Evolutionary conservation across 768 basidiomycete species (phyloP).

Genomic region (Paxillus ammoniavirescens): DNA sequence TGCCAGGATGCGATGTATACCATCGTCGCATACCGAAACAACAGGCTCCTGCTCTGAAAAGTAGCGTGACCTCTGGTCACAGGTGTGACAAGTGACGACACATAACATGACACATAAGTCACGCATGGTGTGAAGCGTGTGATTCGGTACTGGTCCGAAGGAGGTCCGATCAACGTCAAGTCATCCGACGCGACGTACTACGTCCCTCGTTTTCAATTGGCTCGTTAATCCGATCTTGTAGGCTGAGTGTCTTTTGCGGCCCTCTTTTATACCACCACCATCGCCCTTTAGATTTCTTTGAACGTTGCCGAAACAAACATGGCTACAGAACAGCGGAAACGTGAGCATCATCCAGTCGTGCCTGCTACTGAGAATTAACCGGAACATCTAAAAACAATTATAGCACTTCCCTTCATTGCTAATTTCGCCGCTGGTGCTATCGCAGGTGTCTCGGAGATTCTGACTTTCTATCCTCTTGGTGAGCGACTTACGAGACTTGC

Average conservation of each 20-base stretch:
- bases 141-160: background rate
- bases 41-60: background rate
- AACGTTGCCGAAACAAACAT: constrained; percentile 6
- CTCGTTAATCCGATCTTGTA: background rate
- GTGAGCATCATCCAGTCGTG: constrained; percentile 14
- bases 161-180: background rate
- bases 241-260: background rate
- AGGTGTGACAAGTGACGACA: constrained; percentile 7
- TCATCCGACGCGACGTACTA: background rate
- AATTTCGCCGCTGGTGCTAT: constrained; percentile 96
- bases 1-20: constrained; percentile 91
- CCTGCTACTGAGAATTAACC: constrained; percentile 2
- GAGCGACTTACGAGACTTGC: constrained; percentile 23
- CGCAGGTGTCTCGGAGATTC: constrained; percentile 83
- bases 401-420: constrained; percentile 81
- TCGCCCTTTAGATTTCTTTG: background rate
- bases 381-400: constrained; percentile 8
- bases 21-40: constrained; percentile 54
- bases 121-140: background rate
- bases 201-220: background rate
- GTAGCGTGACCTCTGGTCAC: constrained; percentile 19
- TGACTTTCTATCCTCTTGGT: constrained; percentile 91
- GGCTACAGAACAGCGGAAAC: constrained; percentile 33
- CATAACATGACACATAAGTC: constrained; percentile 6
- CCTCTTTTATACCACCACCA: constrained; percentile 1